A percentile compares a stretch with the other conserved stretches of the same genome.
Conservation (phyloP, 805 yeast genomes). For the Cyberlindnera mississippiensis region DNA sequence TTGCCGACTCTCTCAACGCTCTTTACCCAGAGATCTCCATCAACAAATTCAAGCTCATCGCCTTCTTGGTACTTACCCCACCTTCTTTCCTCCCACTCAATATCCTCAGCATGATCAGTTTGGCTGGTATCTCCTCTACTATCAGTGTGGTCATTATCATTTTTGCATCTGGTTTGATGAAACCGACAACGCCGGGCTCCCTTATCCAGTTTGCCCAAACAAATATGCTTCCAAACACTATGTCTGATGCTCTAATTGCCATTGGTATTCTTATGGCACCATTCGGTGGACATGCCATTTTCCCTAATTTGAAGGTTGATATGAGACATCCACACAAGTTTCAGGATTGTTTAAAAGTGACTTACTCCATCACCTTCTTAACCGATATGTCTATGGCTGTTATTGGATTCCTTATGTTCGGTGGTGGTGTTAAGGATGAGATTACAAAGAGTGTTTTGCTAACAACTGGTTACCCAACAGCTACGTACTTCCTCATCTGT, state of each 20-base stretch:
- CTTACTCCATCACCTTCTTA: conserved; percentile 56
- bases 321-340: conserved; percentile 65
- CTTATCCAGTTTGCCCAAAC: conserved; percentile 60
- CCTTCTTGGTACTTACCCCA: conserved; percentile 72
- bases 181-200: conserved; percentile 69
- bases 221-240: conserved; percentile 56
- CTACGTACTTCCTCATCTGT: conserved; percentile 56
- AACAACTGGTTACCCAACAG: conserved; percentile 63
- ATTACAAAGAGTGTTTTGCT: conserved; percentile 70
- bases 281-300: conserved; percentile 82
- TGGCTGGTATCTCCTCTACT: conserved; percentile 70
- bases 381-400: conserved; percentile 64
- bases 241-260: conserved; percentile 50
- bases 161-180: conserved; percentile 58
- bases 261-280: conserved; percentile 73
- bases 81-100: conserved; percentile 78
- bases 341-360: conserved; percentile 46
- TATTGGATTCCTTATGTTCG: conserved; percentile 79
- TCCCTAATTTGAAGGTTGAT: conserved; percentile 68
- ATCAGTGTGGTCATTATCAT: conserved; percentile 58
- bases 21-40: conserved; percentile 51
- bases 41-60: conserved; percentile 58
- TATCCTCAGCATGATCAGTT: conserved; percentile 61
- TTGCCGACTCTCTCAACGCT: conserved; percentile 81
- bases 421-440: conserved; percentile 62